These are phyloP conservation scores for Aspergillus latus DNA, from an alignment of 2,329 filamentous ascomycete species.

Conservation along the genomic window DNA sequence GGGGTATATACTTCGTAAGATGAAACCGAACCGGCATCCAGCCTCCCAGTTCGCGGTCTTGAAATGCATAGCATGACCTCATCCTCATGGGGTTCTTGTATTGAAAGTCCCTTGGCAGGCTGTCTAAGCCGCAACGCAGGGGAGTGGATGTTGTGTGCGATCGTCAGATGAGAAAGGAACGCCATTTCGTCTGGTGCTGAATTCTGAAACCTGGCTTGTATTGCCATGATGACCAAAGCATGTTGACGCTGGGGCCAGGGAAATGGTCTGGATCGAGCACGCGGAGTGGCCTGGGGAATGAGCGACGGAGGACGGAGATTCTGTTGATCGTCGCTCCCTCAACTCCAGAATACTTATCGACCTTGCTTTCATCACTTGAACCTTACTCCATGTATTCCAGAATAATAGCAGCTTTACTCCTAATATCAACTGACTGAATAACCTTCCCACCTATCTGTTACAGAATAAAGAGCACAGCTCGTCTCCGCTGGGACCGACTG, in stretches of 20 bases:
- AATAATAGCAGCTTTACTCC: neutral
- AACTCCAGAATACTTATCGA: neutral
- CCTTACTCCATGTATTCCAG: neutral
- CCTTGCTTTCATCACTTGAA: neutral
- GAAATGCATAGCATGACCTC: slow-evolving; percentile 2
- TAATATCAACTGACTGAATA: neutral
- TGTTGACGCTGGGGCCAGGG: neutral
- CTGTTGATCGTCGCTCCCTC: neutral
- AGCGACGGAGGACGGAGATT: neutral
- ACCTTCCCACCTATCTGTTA: neutral
- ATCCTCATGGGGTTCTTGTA: neutral
- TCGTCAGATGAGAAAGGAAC: slow-evolving; percentile 1
- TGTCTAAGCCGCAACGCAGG: neutral
- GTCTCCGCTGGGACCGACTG: slow-evolving; percentile 2
- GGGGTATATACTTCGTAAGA: neutral
- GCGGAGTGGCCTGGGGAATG: neutral
- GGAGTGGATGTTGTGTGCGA: neutral
- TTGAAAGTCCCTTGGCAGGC: slow-evolving; percentile 5
- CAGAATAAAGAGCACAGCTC: neutral
- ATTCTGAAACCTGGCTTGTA: neutral
- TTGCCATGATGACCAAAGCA: neutral
- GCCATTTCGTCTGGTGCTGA: slow-evolving; percentile 1
- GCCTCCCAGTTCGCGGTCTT: neutral
- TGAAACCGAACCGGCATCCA: neutral
- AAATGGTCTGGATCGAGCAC: neutral